Conservation (phyloP, 1,139 yeast genomes). For the Magnusiomyces fungicola region DNA sequence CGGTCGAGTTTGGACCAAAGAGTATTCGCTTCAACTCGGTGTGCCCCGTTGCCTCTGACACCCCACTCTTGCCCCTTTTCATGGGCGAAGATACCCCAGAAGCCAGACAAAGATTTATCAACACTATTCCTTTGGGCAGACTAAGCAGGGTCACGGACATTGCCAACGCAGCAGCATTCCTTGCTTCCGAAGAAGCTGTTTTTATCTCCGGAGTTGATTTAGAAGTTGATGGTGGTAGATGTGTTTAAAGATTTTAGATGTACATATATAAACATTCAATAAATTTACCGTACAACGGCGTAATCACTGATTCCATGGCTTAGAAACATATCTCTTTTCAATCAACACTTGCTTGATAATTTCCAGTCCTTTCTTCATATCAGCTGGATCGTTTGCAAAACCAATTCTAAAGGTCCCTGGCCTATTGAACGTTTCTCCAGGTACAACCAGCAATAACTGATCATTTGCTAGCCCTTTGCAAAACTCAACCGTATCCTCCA, state of each 20-base stretch:
- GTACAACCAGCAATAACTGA: constrained; percentile 38
- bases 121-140: constrained; percentile 13
- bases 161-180: constrained; percentile 15
- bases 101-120: constrained; percentile 15
- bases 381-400: constrained; percentile 41
- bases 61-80: constrained; percentile 18
- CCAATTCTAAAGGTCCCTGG: constrained; percentile 45
- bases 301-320: constrained; percentile 8
- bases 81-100: constrained; percentile 22
- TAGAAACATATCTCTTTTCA: constrained; percentile 3
- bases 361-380: constrained; percentile 31
- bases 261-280: not conserved
- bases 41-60: constrained; percentile 22
- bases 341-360: constrained; percentile 18
- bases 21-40: constrained; percentile 20
- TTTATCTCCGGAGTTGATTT: constrained; percentile 14
- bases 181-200: constrained; percentile 14
- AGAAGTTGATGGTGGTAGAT: constrained; percentile 16
- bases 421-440: constrained; percentile 45
- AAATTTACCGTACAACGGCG: too few relatives aligned
- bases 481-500: constrained; percentile 33
- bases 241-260: constrained; percentile 6
- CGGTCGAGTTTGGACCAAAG: constrained; percentile 20
- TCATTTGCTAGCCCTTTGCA: constrained; percentile 36
- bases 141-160: constrained; percentile 12